phyloP scores from a whole-genome alignment of 225 moss, liverwort and hornwort genomes.

The Thuidium tamariscinum region DNA sequence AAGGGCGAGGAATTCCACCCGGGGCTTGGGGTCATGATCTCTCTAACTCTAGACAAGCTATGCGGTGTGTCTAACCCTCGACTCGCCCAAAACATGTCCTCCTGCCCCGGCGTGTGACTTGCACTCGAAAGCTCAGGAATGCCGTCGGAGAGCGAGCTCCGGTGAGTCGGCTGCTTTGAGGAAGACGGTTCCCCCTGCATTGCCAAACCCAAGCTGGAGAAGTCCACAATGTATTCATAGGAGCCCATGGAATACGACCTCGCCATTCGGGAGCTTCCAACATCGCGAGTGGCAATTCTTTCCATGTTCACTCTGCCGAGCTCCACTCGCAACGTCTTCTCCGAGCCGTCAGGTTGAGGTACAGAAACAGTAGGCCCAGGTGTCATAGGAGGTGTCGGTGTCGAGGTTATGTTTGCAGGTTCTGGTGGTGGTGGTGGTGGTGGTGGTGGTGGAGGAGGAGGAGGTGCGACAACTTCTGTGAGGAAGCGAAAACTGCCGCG shows the following conservation, averaged over 20 bases:
- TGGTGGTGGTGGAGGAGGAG: background rate
- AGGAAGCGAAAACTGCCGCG: slow-evolving; percentile 38
- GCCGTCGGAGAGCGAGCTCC: slow-evolving; percentile 27
- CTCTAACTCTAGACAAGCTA: slow-evolving; percentile 14
- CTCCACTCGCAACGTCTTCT: slow-evolving; percentile 37
- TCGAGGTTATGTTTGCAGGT: background rate
- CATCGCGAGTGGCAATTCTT: background rate
- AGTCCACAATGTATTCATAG: slow-evolving; percentile 60
- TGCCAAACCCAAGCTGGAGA: slow-evolving; percentile 37
- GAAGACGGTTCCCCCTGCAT: background rate
- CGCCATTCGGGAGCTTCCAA: background rate
- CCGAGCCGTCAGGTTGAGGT: slow-evolving; percentile 22
- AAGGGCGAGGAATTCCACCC: slow-evolving; percentile 8
- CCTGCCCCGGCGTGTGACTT: slow-evolving; percentile 19
- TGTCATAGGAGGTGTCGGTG: slow-evolving; percentile 21
- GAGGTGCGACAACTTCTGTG: background rate
- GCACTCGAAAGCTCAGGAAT: slow-evolving; percentile 31
- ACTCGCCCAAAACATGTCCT: slow-evolving; percentile 41
- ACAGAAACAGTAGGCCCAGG: slow-evolving; percentile 33
- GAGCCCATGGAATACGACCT: slow-evolving; percentile 93
- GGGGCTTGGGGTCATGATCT: slow-evolving; percentile 34
- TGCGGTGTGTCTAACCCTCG: slow-evolving; percentile 31
- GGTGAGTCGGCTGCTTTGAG: slow-evolving; percentile 1
- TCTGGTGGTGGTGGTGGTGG: background rate
- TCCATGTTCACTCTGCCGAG: slow-evolving; percentile 28